Evolutionary conservation across 345 rosid species (phyloP), one percentile per base, ranked within the genome.

Genomic region (Capsella bursapastoris): DNA sequence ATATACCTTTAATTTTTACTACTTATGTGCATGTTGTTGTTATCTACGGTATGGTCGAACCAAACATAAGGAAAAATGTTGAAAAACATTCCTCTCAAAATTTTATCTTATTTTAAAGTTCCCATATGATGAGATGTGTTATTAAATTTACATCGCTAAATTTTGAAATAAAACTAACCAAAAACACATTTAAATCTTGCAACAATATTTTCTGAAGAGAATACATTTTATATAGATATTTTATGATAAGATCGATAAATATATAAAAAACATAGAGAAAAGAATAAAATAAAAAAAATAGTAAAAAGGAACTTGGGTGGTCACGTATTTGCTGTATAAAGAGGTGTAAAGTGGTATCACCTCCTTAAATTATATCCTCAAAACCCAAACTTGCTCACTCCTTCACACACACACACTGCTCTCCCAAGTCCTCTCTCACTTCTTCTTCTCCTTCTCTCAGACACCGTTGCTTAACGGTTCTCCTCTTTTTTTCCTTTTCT

Each of bases 241-340:
- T 10, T 52, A 52, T 35, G 41, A 56, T 7, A 61, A 25, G 29
- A 34, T 38, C 15, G 18, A 65, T 6, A 35, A 37, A 5, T 51
- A 5, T 51, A 34, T 18, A 34, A 1, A 57, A 1, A 64, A 48
- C 7, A 65, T 6, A 45, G 3, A 45, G 3, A 18, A 16, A 27
- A 32, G 0, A n/a, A 56, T 15, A 38, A 14, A 7, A 62, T 29
- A 22, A 22, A 15, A 15, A 29, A 40, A 25, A 4, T 57, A 40
- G 9, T 18, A 47, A 70, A 71, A 50, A 78, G 29, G 12, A 57
- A 77, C 45, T 55, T 35, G 49, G n/a, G 68, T 49, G 37, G 72
- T 57, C 79, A 69, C 44, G 76, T 64, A 58, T 71, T 66, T 66
- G 81, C 73, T 72, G 81, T 78, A 78, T 72, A 78, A 78, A 78